Conservation (phyloP, 345 rosid species). For the Triadica sebifera region DNA sequence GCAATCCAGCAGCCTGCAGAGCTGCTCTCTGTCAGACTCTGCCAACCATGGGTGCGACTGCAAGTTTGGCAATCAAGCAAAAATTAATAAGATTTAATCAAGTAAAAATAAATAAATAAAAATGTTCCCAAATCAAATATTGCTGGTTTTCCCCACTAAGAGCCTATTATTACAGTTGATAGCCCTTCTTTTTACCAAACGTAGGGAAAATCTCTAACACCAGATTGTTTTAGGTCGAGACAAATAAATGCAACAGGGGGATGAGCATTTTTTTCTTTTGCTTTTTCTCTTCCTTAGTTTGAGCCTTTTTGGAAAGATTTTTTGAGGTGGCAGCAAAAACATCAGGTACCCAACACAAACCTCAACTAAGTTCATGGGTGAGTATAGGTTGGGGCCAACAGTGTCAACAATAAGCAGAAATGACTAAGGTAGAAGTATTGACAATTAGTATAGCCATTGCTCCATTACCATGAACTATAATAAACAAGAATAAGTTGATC, state of each 20-base stretch:
- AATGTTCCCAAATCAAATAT: background rate
- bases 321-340: background rate
- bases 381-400: background rate
- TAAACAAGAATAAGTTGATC: background rate
- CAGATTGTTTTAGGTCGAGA: too few relatives aligned
- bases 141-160: background rate
- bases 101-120: background rate
- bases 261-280: too few relatives aligned
- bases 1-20: conserved; percentile 90
- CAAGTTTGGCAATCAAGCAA: conserved; percentile 19
- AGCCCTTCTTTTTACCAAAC: too few relatives aligned
- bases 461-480: background rate
- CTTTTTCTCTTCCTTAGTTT: too few relatives aligned
- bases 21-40: conserved; percentile 86
- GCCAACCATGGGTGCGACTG: conserved; percentile 98
- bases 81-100: conserved; percentile 15
- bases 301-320: too few relatives aligned
- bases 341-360: background rate
- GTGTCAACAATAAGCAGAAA: background rate
- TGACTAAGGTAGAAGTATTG: background rate
- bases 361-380: background rate
- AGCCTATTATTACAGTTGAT: background rate
- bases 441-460: background rate
- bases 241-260: too few relatives aligned
- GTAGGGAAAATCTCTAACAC: background rate